Evolutionary conservation across 768 basidiomycete genomes (phyloP), one percentile per base, ranked within the genome.

Genomic region (Lactifluus subvellereus): DNA sequence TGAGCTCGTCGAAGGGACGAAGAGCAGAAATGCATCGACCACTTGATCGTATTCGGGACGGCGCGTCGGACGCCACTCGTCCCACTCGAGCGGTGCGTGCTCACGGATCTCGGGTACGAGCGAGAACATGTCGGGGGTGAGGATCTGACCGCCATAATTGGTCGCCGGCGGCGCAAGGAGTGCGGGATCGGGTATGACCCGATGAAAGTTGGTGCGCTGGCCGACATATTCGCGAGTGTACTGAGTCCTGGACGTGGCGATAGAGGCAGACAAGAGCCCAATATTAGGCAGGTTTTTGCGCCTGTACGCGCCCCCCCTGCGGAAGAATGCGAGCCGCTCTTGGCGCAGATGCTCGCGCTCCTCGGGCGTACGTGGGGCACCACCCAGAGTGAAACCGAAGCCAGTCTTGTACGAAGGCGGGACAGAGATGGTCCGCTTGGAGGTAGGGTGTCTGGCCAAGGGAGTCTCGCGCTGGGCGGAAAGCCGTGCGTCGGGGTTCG

Each of bases 281-380:
- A 60, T 4, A 22, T 49, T 50, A 38, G 62, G 62, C 22, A 37
- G 33, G 48, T 42, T n/a, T 20, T 54, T 50, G 33, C 30, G 45
- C 20, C 33, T 43, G 40, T 14, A 51, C 1, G 32, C 54, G 8
- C 58, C 35, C 6, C 8, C 48, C 54, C 54, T 59, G 48, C 63
- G 35, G 27, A 38, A 45, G 49, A 64, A 64, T 9, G 63, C 63
- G 38, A 64, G 57, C 30, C 63, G 63, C 33, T 60, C 63, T 32
- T 50, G 60, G 48, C 49, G 48, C 30, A 64, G 58, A 51, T 33
- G 33, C n/a, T 64, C 42, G 49, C 63, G 59, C n/a, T 56, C 59
- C 30, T 64, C 50, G 8, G 58, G 54, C 2, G 49, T 51, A 30
- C 54, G 58, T 1, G 40, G 49, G 49, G 49, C 20, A 32, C 53